Percentiles rank a stretch among this genome's conserved stretches.
These are phyloP conservation scores for Fusarium floridanum DNA, from an alignment of 2,329 filamentous ascomycete species.

Conservation along the genomic window DNA sequence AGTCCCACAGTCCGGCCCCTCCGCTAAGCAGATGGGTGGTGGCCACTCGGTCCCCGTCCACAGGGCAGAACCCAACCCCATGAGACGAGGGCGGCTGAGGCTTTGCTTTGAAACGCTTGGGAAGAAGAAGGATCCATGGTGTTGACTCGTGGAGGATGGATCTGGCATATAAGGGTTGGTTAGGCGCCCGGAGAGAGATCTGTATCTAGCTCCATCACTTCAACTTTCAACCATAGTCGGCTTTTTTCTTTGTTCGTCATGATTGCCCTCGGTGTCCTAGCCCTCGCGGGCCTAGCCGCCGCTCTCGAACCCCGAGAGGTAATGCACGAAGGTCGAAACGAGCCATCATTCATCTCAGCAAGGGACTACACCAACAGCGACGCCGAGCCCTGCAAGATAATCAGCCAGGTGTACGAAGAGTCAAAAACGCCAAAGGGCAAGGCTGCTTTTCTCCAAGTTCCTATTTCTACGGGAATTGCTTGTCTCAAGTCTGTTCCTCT, in stretches of 20 bases:
- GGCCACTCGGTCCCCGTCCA: background rate
- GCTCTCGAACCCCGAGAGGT: conserved; percentile 40
- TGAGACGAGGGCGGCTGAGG: background rate
- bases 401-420: conserved; percentile 36
- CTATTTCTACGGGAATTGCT: conserved; percentile 37
- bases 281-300: conserved; percentile 34
- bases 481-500: conserved; percentile 45
- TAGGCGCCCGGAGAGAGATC: background rate
- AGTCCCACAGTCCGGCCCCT: background rate
- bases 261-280: conserved; percentile 35
- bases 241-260: conserved; percentile 23
- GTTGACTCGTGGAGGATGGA: background rate
- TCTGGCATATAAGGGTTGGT: conserved; percentile 32
- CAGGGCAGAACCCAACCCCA: conserved; percentile 10
- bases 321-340: conserved; percentile 30
- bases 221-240: background rate
- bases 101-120: conserved; percentile 2
- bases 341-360: conserved; percentile 28
- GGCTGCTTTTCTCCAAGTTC: conserved; percentile 22
- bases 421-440: conserved; percentile 11
- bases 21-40: background rate
- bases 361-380: conserved; percentile 34
- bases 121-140: background rate
- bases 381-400: conserved; percentile 32
- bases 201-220: conserved; percentile 11